phyloP scores from a whole-genome alignment of 2,329 filamentous ascomycete species.

The Verticillium zaregamsianum region DNA sequence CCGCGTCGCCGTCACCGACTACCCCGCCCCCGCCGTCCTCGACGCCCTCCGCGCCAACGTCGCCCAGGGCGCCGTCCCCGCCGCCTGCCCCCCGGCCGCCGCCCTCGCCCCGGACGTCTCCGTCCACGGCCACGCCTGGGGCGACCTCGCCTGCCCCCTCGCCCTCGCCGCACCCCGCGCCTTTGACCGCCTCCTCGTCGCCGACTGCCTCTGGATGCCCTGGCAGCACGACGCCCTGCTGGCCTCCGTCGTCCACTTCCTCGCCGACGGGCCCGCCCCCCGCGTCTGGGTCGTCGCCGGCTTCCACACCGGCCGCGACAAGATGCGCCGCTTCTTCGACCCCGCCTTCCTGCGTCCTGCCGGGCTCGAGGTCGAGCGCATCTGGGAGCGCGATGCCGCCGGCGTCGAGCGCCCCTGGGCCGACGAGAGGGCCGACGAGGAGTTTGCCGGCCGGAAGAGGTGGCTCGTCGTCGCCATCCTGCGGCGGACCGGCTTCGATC shows the following conservation, averaged over 20 bases:
- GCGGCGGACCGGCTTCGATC: slow-evolving; percentile 25
- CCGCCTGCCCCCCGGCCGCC: slow-evolving; percentile 25
- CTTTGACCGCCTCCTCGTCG: slow-evolving; percentile 63
- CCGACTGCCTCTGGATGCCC: slow-evolving; percentile 74
- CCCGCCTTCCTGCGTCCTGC: slow-evolving; percentile 35
- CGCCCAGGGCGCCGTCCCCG: slow-evolving; percentile 38
- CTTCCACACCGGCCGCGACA: slow-evolving; percentile 66
- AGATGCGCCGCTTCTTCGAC: slow-evolving; percentile 63
- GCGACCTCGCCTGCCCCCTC: slow-evolving; percentile 38
- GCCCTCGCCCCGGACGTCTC: slow-evolving; percentile 13
- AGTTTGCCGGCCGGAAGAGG: slow-evolving; percentile 59
- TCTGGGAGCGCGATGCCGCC: slow-evolving; percentile 67
- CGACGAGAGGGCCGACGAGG: slow-evolving; percentile 56
- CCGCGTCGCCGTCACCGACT: slow-evolving; percentile 61
- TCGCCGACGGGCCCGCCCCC: slow-evolving; percentile 38
- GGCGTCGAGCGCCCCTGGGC: slow-evolving; percentile 59
- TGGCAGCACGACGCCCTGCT: slow-evolving; percentile 66
- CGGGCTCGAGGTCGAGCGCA: slow-evolving; percentile 57
- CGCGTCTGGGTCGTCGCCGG: slow-evolving; percentile 64
- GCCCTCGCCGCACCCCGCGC: slow-evolving; percentile 21
- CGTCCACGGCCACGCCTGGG: slow-evolving; percentile 63
- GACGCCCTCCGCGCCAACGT: slow-evolving; percentile 56
- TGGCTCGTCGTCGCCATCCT: slow-evolving; percentile 63
- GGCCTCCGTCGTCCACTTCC: slow-evolving; percentile 58
- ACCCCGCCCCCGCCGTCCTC: slow-evolving; percentile 58